These are phyloP conservation scores for Jatropha curcas DNA, from an alignment of 345 rosid species.

Conservation along the genomic window DNA sequence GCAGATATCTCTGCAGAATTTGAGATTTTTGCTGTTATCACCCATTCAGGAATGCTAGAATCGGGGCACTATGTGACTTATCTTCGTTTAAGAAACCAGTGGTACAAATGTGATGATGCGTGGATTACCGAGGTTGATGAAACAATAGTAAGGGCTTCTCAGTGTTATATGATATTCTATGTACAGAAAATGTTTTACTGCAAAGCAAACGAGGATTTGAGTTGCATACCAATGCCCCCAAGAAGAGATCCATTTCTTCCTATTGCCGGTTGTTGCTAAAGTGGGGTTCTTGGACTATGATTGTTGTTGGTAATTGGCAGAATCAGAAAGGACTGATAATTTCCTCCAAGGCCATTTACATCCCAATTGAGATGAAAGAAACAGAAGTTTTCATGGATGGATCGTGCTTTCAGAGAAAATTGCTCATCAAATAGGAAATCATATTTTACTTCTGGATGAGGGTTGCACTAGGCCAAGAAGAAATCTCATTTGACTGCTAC, in stretches of 20 bases:
- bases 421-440: not conserved
- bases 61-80: slow-evolving; percentile 34
- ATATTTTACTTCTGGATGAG: not conserved
- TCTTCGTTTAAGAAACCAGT: slow-evolving; percentile 28
- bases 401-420: not conserved
- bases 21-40: slow-evolving; percentile 31
- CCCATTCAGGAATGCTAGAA: slow-evolving; percentile 34
- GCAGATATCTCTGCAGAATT: slow-evolving; percentile 23
- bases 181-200: slow-evolving; percentile 37
- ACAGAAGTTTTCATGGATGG: not conserved
- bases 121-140: slow-evolving; percentile 35
- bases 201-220: slow-evolving; percentile 44
- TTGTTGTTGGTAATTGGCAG: slow-evolving; percentile 28
- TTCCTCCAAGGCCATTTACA: slow-evolving; percentile 2
- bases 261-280: slow-evolving; percentile 57
- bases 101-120: slow-evolving; percentile 36
- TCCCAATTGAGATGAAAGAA: not conserved
- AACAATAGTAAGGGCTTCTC: slow-evolving; percentile 27
- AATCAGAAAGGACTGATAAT: slow-evolving; percentile 19
- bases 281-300: not conserved
- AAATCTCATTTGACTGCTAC: not conserved
- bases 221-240: slow-evolving; percentile 33
- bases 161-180: slow-evolving; percentile 34
- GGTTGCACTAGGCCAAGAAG: not conserved
- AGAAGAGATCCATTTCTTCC: slow-evolving; percentile 41